Percentiles rank a stretch among this genome's conserved stretches.
phyloP scores from a whole-genome alignment of 2,329 filamentous ascomycete species.

The Fusarium sp. region DNA sequence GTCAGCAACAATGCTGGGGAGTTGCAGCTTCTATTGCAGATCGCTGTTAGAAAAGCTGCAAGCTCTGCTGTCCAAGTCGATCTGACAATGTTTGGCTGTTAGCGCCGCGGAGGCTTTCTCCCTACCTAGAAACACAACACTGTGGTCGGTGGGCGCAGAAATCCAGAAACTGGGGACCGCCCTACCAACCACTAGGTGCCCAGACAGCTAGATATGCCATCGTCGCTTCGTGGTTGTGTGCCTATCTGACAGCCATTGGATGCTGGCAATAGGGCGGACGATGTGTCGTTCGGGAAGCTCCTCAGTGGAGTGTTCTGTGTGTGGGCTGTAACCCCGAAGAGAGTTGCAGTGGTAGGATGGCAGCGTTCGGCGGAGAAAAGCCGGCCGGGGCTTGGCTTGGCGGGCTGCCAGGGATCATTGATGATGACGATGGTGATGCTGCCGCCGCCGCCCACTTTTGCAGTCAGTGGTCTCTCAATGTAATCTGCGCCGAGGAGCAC shows the following conservation, averaged over 20 bases:
- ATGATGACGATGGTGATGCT: slow-evolving; percentile 40
- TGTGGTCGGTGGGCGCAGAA: background rate
- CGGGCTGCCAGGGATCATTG: slow-evolving; percentile 27
- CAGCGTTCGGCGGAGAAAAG: slow-evolving; percentile 29
- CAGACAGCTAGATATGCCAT: background rate
- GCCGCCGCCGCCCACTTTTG: slow-evolving; percentile 37
- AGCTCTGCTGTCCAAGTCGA: background rate
- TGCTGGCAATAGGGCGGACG: slow-evolving; percentile 20
- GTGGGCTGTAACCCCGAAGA: slow-evolving; percentile 19
- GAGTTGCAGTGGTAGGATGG: slow-evolving; percentile 15
- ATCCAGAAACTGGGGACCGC: slow-evolving; percentile 24
- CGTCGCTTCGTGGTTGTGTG: slow-evolving; percentile 12
- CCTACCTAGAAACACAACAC: slow-evolving; percentile 10
- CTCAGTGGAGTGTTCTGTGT: slow-evolving; percentile 17
- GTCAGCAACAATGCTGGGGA: slow-evolving; percentile 2
- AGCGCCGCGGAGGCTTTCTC: slow-evolving; percentile 19
- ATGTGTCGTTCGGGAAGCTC: slow-evolving; percentile 26
- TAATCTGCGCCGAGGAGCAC: slow-evolving; percentile 42
- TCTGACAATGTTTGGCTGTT: slow-evolving; percentile 7
- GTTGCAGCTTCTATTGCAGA: slow-evolving; percentile 9
- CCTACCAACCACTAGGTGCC: slow-evolving; percentile 15
- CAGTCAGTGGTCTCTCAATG: slow-evolving; percentile 38
- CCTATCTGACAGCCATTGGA: slow-evolving; percentile 36
- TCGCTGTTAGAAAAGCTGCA: slow-evolving; percentile 1
- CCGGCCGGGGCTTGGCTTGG: slow-evolving; percentile 37